Conservation (phyloP, 352 stramenopile genomes). For the Globisporangium ultimum region DNA sequence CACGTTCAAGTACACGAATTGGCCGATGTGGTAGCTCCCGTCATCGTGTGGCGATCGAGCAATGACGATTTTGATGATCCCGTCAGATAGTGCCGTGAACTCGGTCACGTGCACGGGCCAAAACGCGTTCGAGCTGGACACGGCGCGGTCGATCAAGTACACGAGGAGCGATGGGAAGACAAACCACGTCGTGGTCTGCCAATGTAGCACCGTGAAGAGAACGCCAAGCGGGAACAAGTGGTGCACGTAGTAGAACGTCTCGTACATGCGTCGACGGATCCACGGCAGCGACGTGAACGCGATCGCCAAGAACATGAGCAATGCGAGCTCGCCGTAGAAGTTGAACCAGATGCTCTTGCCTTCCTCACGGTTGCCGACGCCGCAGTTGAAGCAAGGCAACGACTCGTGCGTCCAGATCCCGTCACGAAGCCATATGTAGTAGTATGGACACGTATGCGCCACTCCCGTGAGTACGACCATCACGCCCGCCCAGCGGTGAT, state of each 20-base stretch:
- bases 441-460: constrained; percentile 23
- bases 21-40: constrained; percentile 27
- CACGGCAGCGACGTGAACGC: constrained; percentile 26
- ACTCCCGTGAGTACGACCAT: constrained; percentile 20
- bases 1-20: constrained; percentile 48
- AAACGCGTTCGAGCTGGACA: constrained; percentile 21
- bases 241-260: constrained; percentile 44
- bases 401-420: constrained; percentile 17
- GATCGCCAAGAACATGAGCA: constrained; percentile 35
- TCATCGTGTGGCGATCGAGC: constrained; percentile 12
- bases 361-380: constrained; percentile 10
- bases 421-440: constrained; percentile 24
- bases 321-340: constrained; percentile 34
- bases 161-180: constrained; percentile 34
- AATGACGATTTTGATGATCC: constrained; percentile 38
- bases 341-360: constrained; percentile 32
- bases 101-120: constrained; percentile 25
- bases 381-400: constrained; percentile 40
- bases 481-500: constrained; percentile 34
- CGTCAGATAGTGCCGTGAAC: constrained; percentile 17
- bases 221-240: constrained; percentile 31
- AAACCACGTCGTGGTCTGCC: constrained; percentile 26
- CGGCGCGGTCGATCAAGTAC: constrained; percentile 31
- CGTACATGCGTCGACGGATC: constrained; percentile 38
- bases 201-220: constrained; percentile 39